Evolutionary conservation across 2,329 filamentous ascomycete genomes (phyloP).

Genomic region (Seiridium cupressi): DNA sequence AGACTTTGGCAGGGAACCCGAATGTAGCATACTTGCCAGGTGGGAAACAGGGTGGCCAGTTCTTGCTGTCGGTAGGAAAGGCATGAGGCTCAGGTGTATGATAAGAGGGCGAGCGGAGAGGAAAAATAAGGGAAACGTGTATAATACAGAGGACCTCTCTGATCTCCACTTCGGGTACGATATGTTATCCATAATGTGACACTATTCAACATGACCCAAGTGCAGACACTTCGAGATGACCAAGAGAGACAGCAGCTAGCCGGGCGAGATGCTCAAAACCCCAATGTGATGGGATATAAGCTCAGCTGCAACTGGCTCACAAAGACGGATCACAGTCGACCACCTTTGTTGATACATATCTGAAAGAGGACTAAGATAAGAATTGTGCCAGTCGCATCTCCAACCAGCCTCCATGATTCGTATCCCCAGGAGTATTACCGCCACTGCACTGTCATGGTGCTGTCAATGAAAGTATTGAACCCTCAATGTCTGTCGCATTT

Average conservation of each 20-base stretch:
- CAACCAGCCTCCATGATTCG: too few species aligned
- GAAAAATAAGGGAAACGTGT: slow-evolving; percentile 16
- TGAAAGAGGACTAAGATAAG: too few species aligned
- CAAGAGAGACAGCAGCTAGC: neutral
- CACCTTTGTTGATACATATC: too few species aligned
- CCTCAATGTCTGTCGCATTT: too few species aligned
- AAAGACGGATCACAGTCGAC: too few species aligned
- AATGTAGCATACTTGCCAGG: slow-evolving; percentile 94
- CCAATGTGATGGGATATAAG: neutral
- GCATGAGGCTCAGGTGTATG: slow-evolving; percentile 24
- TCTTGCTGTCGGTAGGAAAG: slow-evolving; percentile 51
- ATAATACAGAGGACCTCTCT: slow-evolving; percentile 25
- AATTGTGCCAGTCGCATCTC: too few species aligned
- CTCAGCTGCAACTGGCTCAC: too few species aligned
- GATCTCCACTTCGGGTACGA: slow-evolving; percentile 29
- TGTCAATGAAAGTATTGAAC: neutral
- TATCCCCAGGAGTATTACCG: too few species aligned
- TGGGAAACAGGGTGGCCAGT: slow-evolving; percentile 52
- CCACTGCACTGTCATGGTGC: neutral
- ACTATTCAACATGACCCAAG: slow-evolving; percentile 13
- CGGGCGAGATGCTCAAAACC: neutral
- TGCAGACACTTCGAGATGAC: neutral
- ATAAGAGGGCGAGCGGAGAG: neutral
- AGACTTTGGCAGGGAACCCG: slow-evolving; percentile 84
- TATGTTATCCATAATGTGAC: slow-evolving; percentile 25